Evolutionary conservation across 371 early-diverging fungal species (phyloP).

Genomic region (Apophysomyces variabilis): DNA sequence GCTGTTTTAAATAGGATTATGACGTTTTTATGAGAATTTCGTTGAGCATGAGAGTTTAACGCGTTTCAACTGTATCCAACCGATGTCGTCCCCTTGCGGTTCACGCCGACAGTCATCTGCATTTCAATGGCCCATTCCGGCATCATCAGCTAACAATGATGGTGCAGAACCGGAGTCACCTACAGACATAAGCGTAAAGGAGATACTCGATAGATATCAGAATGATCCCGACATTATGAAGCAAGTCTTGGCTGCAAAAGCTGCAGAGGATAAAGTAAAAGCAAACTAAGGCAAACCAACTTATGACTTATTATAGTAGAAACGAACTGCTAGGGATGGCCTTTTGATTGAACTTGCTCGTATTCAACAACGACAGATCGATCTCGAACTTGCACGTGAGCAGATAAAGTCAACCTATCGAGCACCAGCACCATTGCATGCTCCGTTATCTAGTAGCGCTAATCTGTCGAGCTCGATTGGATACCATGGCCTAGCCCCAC

Average conservation of each 20-base stretch:
- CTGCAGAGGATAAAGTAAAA: conserved; percentile 58
- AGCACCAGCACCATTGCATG: conserved; percentile 14
- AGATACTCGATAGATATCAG: conserved; percentile 48
- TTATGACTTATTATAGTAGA: conserved; percentile 24
- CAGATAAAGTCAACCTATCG: conserved; percentile 23
- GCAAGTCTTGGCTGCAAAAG: conserved; percentile 50
- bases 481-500: conserved; percentile 23
- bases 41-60: no score
- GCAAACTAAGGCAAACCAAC: background rate
- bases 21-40: no score
- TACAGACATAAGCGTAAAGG: conserved; percentile 42
- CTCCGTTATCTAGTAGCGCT: background rate
- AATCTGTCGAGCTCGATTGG: background rate
- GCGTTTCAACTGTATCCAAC: background rate
- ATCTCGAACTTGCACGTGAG: conserved; percentile 40
- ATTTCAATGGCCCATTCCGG: conserved; percentile 38
- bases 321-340: conserved; percentile 38
- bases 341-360: conserved; percentile 44
- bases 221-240: conserved; percentile 47
- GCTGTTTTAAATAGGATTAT: no score
- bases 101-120: conserved; percentile 21
- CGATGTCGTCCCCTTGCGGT: conserved; percentile 2
- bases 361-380: conserved; percentile 39
- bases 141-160: conserved; percentile 9
- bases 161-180: conserved; percentile 1